Evolutionary conservation across 179 eudicot species (phyloP), one percentile per base, ranked within the genome.

Genomic region (Carnegiea gigantea): DNA sequence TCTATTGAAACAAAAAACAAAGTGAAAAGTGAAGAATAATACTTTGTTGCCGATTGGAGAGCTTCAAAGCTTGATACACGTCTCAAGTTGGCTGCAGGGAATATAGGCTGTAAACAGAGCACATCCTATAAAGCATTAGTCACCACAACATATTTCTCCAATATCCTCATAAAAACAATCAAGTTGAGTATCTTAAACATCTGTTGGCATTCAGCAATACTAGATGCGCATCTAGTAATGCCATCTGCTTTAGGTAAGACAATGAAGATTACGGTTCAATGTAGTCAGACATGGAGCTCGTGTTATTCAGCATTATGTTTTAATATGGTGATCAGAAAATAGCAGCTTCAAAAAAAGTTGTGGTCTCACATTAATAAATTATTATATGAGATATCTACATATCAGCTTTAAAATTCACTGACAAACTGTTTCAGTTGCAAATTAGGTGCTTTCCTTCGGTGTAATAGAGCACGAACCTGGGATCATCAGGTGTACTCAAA

Each of bases 51-150:
- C 46, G 92, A 89, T 75, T 93, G 98, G 51, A 91, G 95, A 74
- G 98, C 93, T 84, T 92, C 98, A 87, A 93, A 91, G 86, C 95
- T 91, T 79, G 97, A 89, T 77, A 89, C 84, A 75, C 90, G 93
- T 70, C 92, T 85, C 86, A 92, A 26, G 84, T 93, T 90, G 79
- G 97, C 98, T 95, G 92, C 92, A 88, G 71, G 30, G 68, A 60
- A 30, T 30, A 83, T 21, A 83, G 30, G 28, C 78, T 57, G 60
- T 72, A 67, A 78, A 49, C 76, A 46, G 64, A 68, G 21, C 9
- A 44, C 9, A 20, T 10, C 30, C 44, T 59, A 28, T 40, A 70
- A 40, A 53, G 2, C 67, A 79, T 67, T 75, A 76, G 51, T 21
- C 59, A 59, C 71, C 65, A 70, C 15, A 20, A 80, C 36, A 83